Base-by-base conservation (phyloP, 768 basidiomycete species). In the Podaxis rugospora region DNA sequence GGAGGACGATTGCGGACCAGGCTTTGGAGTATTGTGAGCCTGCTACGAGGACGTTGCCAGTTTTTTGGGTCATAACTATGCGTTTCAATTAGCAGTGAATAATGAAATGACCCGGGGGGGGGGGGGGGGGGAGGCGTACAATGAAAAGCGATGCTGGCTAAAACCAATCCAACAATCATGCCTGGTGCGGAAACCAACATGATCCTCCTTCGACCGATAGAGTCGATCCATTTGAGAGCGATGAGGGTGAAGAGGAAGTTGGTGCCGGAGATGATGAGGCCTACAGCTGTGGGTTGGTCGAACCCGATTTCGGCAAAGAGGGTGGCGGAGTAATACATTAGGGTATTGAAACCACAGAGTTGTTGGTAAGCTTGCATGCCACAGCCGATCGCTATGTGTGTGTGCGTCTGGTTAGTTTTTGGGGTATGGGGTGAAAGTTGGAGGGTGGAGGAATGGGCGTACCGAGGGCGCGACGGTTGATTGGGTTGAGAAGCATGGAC, bases 291-390 rank as follows among this genome's bases (percentile, higher is more conserved):
- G 0, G 92, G 87, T 67, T 93, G 88, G 68, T 89, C 76, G 74
- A 93, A 93, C 0, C 92, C 92, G 52, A 93, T 88, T 64, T 85
- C 79, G 65, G 88, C 82, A 76, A 93, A 93, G 11, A 93, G 78
- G 0, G 90, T 90, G 3, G 90, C 87, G 21, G 87, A 88, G 68
- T 88, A 87, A 66, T 82, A 84, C 83, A 86, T 85, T 61, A 92
- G 80, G 0, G 91, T 90, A 67, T 93, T 92, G 78, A 92, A 92
- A 1, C 92, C 92, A 63, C 86, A 92, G 0, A 93, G 78, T 68
- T 93, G 92, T 68, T 94, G 92, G 72, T 86, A 87, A 0, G 88
- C 90, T 74, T 93, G 91, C 72, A 93, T 83, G 47, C 88, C 91
- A 68, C 89, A 90, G 9, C 83, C 88, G 13, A 93, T 79, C 64